Evolutionary conservation across 805 yeast genomes (phyloP).

Genomic region (Pichia exigua): DNA sequence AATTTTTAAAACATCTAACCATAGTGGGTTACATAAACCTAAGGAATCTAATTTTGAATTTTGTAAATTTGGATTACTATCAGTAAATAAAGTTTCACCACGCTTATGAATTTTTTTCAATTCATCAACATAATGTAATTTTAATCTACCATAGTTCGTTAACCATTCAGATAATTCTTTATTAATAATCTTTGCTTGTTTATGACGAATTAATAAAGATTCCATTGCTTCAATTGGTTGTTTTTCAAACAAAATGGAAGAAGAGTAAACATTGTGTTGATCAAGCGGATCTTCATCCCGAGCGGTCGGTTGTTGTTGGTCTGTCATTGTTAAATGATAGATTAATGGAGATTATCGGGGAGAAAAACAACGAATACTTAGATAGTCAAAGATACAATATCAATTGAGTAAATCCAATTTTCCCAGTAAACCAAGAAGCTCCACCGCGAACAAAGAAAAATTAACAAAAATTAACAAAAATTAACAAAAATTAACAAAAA

Average conservation of each 20-base stretch:
- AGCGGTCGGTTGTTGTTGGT: neutral
- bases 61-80: slow-evolving; percentile 34
- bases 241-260: slow-evolving; percentile 30
- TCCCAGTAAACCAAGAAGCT: neutral
- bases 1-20: slow-evolving; percentile 36
- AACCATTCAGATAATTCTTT: slow-evolving; percentile 57
- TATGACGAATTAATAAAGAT: slow-evolving; percentile 47
- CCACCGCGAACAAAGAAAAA: neutral
- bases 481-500: too few species aligned
- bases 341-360: neutral
- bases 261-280: slow-evolving; percentile 27
- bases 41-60: slow-evolving; percentile 41
- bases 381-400: too few species aligned
- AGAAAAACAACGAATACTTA: too few species aligned
- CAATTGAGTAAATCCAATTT: too few species aligned
- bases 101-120: slow-evolving; percentile 32
- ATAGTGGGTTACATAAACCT: slow-evolving; percentile 37
- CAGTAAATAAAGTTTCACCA: slow-evolving; percentile 30
- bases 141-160: slow-evolving; percentile 42
- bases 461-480: too few species aligned
- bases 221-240: slow-evolving; percentile 55
- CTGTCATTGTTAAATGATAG: neutral
- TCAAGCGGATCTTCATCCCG: slow-evolving; percentile 9
- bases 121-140: slow-evolving; percentile 40
- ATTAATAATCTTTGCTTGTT: slow-evolving; percentile 47